Conservation (phyloP, 352 stramenopile genomes). For the Globisporangium paroecandrum region DNA sequence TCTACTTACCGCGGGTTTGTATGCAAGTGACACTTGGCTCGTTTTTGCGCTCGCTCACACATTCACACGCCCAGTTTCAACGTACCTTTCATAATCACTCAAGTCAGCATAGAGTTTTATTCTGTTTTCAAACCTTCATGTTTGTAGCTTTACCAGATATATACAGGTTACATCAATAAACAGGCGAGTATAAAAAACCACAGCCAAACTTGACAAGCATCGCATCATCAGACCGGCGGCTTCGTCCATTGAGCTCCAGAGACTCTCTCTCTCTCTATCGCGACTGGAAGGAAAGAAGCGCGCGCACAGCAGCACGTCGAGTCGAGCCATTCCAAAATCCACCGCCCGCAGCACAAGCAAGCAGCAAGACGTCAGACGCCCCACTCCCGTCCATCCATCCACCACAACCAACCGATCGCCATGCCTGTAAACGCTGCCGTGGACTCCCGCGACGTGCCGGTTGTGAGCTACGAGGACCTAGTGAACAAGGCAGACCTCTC, state of each 20-base stretch:
- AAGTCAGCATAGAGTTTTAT: neutral
- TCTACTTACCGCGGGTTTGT: constrained; percentile 10
- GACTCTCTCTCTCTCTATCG: neutral
- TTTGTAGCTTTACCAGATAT: neutral
- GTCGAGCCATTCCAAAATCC: constrained; percentile 10
- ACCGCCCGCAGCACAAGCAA: constrained; percentile 3
- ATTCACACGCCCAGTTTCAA: constrained; percentile 14
- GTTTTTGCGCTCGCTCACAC: constrained; percentile 4
- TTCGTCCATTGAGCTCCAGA: neutral
- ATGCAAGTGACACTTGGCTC: constrained; percentile 10
- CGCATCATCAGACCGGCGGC: neutral
- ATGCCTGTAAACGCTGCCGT: neutral
- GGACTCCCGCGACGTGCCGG: constrained; percentile 45
- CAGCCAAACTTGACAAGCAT: constrained; percentile 11
- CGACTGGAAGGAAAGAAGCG: neutral
- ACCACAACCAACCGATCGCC: neutral
- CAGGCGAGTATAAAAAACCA: neutral
- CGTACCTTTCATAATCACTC: neutral
- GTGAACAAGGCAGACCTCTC: constrained; percentile 42
- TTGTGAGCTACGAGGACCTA: constrained; percentile 61
- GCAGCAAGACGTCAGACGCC: neutral
- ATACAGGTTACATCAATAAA: neutral
- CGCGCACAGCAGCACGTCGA: neutral
- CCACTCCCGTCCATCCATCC: neutral
- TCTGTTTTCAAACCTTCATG: neutral